These are phyloP conservation scores for Populus alba DNA, from an alignment of 345 rosid species.

Conservation along the genomic window DNA sequence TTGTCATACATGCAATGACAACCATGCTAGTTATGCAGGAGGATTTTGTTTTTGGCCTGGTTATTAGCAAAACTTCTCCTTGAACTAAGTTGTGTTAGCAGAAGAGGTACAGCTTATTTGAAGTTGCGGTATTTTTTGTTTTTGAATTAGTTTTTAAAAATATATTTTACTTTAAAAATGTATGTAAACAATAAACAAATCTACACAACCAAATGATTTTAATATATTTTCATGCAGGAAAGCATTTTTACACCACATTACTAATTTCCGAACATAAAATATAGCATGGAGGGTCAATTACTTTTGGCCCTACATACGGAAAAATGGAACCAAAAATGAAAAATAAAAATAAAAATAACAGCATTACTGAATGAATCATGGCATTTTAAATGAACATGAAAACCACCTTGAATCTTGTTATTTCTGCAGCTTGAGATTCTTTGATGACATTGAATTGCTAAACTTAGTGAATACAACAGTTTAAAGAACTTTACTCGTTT, in stretches of 20 bases:
- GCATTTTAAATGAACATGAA: background rate
- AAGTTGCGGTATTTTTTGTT: too few species aligned
- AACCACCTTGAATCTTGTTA: background rate
- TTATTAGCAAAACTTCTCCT: background rate
- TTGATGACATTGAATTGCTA: constrained; percentile 4
- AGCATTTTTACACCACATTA: too few species aligned
- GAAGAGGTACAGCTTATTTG: background rate
- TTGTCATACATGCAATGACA: background rate
- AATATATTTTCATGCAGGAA: too few species aligned
- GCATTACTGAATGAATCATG: background rate
- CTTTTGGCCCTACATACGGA: background rate
- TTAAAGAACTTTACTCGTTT: constrained; percentile 1
- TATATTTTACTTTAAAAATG: too few species aligned
- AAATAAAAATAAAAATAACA: too few species aligned
- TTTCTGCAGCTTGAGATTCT: constrained; percentile 21
- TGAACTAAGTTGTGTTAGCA: background rate
- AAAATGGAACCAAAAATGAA: background rate
- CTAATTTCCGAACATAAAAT: background rate
- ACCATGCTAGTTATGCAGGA: background rate
- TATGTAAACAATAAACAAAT: too few species aligned
- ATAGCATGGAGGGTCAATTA: background rate
- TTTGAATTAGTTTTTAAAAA: too few species aligned
- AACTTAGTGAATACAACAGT: constrained; percentile 12
- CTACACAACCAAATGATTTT: too few species aligned
- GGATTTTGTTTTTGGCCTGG: background rate